Evolutionary conservation across 1,139 yeast genomes (phyloP).

Genomic region (Yamadazyma buinensis): DNA sequence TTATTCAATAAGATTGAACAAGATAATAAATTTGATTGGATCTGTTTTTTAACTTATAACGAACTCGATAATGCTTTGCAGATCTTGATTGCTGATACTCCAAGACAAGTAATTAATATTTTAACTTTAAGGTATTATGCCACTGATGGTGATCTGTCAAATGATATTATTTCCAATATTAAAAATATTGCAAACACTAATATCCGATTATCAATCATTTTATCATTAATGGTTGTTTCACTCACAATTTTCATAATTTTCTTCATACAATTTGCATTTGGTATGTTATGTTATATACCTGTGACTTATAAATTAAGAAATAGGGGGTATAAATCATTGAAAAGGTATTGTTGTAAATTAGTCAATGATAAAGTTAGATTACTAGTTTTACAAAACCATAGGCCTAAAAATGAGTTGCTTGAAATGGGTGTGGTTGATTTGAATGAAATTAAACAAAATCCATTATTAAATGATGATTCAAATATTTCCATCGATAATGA

Average conservation of each 20-base stretch:
- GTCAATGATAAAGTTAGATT: constrained; percentile 54
- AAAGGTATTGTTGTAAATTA: constrained; percentile 54
- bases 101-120: constrained; percentile 85
- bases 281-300: constrained; percentile 54
- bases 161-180: constrained; percentile 51
- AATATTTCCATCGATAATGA: constrained; percentile 10
- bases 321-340: constrained; percentile 38
- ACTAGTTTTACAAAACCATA: constrained; percentile 49
- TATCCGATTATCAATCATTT: constrained; percentile 61
- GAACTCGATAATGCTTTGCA: constrained; percentile 65
- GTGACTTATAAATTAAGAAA: constrained; percentile 45
- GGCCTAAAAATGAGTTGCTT: constrained; percentile 30
- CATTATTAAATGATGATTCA: constrained; percentile 18
- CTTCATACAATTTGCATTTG: constrained; percentile 56
- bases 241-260: constrained; percentile 72
- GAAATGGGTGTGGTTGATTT: constrained; percentile 30
- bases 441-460: constrained; percentile 23
- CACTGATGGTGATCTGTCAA: constrained; percentile 40
- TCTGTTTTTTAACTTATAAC: constrained; percentile 64
- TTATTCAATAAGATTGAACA: constrained; percentile 66
- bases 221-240: constrained; percentile 74
- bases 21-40: constrained; percentile 63
- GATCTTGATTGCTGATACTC: constrained; percentile 73
- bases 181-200: constrained; percentile 57
- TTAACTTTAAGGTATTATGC: constrained; percentile 61